These are phyloP conservation scores for Jatropha multifida DNA, from an alignment of 441 rosid genomes.

Conservation along the genomic window DNA sequence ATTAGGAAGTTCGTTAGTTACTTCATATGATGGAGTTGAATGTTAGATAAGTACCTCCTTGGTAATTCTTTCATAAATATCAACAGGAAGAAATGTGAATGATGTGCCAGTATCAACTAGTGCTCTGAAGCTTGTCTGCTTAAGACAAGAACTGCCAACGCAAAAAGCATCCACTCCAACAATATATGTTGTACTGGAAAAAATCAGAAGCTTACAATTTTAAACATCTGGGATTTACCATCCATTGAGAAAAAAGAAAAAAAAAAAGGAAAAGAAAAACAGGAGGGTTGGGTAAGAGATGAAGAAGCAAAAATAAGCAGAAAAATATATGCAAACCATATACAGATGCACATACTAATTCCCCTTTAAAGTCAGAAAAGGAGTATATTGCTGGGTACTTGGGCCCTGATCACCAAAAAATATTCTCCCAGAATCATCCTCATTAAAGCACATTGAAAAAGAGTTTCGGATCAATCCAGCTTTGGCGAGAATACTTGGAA, in stretches of 20 bases:
- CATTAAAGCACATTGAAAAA: conserved; percentile 77
- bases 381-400: conserved; percentile 55
- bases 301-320: conserved; percentile 1
- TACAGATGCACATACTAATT: conserved; percentile 50
- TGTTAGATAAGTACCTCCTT: conserved; percentile 48
- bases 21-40: conserved; percentile 1
- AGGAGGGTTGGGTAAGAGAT: not conserved
- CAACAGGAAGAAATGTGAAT: conserved; percentile 66
- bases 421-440: conserved; percentile 73
- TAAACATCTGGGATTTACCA: not conserved
- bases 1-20: conserved; percentile 22
- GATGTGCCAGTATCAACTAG: conserved; percentile 81
- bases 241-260: not conserved
- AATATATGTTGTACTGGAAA: conserved; percentile 57
- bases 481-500: conserved; percentile 76
- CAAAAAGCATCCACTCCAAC: conserved; percentile 72
- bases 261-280: too few species aligned
- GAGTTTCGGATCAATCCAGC: conserved; percentile 69
- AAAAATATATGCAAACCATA: not conserved
- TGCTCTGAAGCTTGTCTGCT: conserved; percentile 52
- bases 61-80: conserved; percentile 46
- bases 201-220: conserved; percentile 16
- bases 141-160: conserved; percentile 62
- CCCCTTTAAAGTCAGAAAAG: conserved; percentile 50
- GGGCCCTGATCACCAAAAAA: conserved; percentile 82